phyloP scores from a whole-genome alignment of 768 basidiomycete species.

The Auricularia auricula-judae region DNA sequence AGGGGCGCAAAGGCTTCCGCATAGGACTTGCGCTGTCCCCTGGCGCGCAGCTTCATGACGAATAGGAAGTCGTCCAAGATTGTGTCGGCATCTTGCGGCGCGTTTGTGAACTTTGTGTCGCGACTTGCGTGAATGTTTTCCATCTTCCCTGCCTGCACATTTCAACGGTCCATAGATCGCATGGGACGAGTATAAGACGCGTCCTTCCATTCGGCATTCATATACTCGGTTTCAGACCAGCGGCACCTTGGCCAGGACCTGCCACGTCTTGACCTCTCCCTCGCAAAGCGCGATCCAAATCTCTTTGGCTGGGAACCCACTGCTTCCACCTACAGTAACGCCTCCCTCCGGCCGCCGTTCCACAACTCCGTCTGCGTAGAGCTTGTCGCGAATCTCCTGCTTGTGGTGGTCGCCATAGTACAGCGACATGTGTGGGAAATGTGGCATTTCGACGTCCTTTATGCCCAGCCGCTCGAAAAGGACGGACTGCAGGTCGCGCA shows the following conservation, averaged over 20 bases:
- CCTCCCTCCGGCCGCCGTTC: not conserved
- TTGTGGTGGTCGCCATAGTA: constrained; percentile 66
- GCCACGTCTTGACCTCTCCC: not conserved
- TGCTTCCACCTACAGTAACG: not conserved
- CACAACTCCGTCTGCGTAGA: not conserved
- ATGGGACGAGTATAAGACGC: no score
- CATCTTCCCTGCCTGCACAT: no score
- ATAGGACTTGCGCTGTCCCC: not conserved
- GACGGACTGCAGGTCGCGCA: constrained; percentile 36
- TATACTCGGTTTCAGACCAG: not conserved
- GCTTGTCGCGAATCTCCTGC: constrained; percentile 36
- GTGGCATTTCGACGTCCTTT: constrained; percentile 32
- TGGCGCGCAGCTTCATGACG: not conserved
- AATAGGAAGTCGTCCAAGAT: not conserved
- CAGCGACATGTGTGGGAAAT: constrained; percentile 63
- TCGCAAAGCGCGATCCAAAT: not conserved
- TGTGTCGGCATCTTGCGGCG: no score
- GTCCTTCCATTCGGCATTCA: no score
- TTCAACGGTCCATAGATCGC: no score
- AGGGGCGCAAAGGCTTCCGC: not conserved
- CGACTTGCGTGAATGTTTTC: no score
- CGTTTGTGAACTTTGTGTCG: no score
- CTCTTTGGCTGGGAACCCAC: not conserved
- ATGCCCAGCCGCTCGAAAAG: constrained; percentile 31
- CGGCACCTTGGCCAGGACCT: not conserved